Conservation (phyloP, 805 yeast genomes). For the Lipomyces starkeyi region DNA sequence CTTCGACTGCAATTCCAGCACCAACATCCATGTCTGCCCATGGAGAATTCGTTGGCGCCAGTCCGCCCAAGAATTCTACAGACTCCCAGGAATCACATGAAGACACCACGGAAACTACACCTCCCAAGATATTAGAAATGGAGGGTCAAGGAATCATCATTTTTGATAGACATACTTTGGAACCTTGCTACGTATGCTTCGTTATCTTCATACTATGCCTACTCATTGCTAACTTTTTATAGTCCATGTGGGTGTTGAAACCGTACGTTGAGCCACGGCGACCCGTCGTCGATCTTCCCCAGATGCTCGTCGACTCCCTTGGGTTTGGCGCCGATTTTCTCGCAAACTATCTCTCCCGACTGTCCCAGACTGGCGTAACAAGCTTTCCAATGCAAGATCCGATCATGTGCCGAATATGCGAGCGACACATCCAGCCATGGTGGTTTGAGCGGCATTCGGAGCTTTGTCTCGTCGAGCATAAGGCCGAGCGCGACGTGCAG, state of each 20-base stretch:
- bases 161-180: constrained; percentile 59
- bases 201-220: not conserved
- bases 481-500: constrained; percentile 77
- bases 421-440: constrained; percentile 90
- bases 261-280: constrained; percentile 71
- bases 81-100: not conserved
- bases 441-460: constrained; percentile 93
- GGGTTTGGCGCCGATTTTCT: constrained; percentile 91
- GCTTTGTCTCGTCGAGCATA: constrained; percentile 83
- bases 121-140: constrained; percentile 52
- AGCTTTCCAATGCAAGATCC: constrained; percentile 34
- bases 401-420: constrained; percentile 88
- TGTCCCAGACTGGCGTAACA: constrained; percentile 67
- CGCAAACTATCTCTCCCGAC: constrained; percentile 68
- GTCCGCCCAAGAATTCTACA: constrained; percentile 7
- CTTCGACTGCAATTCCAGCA: not conserved
- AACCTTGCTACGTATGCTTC: constrained; percentile 63
- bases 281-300: constrained; percentile 71
- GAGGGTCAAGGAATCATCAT: constrained; percentile 95
- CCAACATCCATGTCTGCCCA: constrained; percentile 9
- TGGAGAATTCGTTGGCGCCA: constrained; percentile 13
- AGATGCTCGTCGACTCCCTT: constrained; percentile 67
- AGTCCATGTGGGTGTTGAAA: constrained; percentile 89
- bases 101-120: not conserved
- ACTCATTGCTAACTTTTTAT: constrained; percentile 15